These are phyloP conservation scores for Colletotrichum tofieldiae DNA, from an alignment of 2,329 filamentous ascomycete genomes.

Conservation along the genomic window DNA sequence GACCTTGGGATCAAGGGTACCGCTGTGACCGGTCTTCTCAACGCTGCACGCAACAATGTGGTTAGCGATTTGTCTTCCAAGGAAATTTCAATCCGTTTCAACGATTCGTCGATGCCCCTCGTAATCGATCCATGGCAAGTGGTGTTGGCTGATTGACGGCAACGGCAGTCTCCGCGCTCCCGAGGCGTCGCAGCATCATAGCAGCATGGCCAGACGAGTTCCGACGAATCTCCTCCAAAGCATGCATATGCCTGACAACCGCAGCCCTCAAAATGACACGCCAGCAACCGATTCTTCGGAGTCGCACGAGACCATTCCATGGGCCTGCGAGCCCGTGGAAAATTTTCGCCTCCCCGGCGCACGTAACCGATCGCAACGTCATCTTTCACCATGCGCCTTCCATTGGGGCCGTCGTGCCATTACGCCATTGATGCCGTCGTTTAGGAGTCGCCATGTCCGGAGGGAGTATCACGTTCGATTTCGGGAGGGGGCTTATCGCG, in stretches of 20 bases:
- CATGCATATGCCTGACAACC: background rate
- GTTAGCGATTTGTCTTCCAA: background rate
- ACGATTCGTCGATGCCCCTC: constrained; percentile 10
- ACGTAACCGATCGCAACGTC: constrained; percentile 7
- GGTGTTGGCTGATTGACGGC: constrained; percentile 17
- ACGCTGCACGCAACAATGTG: constrained; percentile 65
- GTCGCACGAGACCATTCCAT: background rate
- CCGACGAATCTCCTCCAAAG: constrained; percentile 5
- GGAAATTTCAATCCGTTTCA: background rate
- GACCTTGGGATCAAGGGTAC: constrained; percentile 98
- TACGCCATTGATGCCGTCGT: background rate
- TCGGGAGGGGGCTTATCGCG: constrained; percentile 4
- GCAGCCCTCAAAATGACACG: background rate
- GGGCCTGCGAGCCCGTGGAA: background rate
- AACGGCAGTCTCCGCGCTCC: constrained; percentile 5
- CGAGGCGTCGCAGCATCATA: background rate
- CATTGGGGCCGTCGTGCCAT: background rate
- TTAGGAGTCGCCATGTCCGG: background rate
- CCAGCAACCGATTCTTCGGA: background rate
- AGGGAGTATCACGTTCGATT: constrained; percentile 7
- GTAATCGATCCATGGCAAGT: constrained; percentile 12
- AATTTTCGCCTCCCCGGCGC: background rate
- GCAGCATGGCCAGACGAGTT: background rate
- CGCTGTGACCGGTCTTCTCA: constrained; percentile 98
- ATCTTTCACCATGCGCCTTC: background rate